Evolutionary conservation across 305 asterid genomes (phyloP), one percentile per base, ranked within the genome.

Genomic region (Euphrasia arctica): DNA sequence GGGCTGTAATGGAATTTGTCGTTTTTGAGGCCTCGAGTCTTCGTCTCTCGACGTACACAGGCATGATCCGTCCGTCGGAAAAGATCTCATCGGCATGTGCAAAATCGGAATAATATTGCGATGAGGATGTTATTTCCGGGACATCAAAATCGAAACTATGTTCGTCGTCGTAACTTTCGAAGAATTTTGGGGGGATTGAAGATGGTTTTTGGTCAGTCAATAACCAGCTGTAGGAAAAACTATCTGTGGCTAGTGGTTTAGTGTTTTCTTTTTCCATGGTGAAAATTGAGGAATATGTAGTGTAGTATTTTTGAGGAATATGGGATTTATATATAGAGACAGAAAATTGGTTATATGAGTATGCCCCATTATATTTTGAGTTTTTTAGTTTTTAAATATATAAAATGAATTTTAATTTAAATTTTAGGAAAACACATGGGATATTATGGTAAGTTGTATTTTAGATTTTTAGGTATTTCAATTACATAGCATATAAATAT

Each of bases 191-290:
- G 14, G 70, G 76, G 11, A 55, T 50, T 5, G 80, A 61, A 8
- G 85, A 13, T 4, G 69, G 63, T 5, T 79, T 73, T 36, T 14
- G 42, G 70, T 79, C 32, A 42, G 48, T 55, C 57, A 85, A 75
- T 18, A 47, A 3, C 95, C 97, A 87, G 64, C 91, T 85, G 73
- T 85, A 83, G 2, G 97, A 89, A 57, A 89, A 89, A 52, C 97
- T 89, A 29, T 89, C 97, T 29, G 89, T 83, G 75, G 95, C 86
- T 54, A 84, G 70, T 62, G 78, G 55, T 42, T 77, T 72, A 7
- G 81, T 70, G 70, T 80, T 80, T 68, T 87, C 95, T 95, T 75
- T 80, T 68, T 85, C 95, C 95, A 89, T 89, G 10, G 72, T 54
- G 61, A 22, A 49, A 2, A 11, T 47, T 49, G n/a, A 4, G 54